These are phyloP conservation scores for Trypanosoma grayi DNA, from an alignment of 208 protist species.

Conservation along the genomic window DNA sequence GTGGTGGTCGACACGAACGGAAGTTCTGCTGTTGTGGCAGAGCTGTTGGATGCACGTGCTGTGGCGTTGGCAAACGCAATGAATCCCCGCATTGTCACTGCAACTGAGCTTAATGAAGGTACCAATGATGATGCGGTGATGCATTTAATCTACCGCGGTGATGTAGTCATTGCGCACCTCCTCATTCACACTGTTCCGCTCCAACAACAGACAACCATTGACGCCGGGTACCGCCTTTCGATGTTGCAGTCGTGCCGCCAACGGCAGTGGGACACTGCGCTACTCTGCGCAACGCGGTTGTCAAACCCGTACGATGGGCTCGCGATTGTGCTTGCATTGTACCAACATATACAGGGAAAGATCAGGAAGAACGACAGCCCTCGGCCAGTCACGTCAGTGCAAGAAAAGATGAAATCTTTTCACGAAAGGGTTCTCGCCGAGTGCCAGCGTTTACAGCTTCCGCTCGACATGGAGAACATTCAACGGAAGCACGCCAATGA, in stretches of 20 bases:
- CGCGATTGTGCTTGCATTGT: constrained; percentile 65
- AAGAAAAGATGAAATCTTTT: constrained; percentile 64
- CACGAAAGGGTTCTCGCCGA: constrained; percentile 63
- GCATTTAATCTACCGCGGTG: constrained; percentile 49
- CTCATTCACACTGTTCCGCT: constrained; percentile 81
- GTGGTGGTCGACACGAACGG: constrained; percentile 63
- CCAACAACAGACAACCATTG: constrained; percentile 76
- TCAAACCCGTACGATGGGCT: constrained; percentile 80
- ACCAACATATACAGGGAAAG: constrained; percentile 63
- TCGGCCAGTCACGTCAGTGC: constrained; percentile 20
- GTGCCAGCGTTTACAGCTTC: constrained; percentile 60
- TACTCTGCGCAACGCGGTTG: constrained; percentile 62
- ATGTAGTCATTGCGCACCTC: constrained; percentile 64
- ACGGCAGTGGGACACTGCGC: constrained; percentile 71
- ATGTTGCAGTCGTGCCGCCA: constrained; percentile 68
- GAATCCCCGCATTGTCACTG: constrained; percentile 68
- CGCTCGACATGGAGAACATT: constrained; percentile 66
- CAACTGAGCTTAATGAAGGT: constrained; percentile 55
- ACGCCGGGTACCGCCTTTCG: constrained; percentile 68
- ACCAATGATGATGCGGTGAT: constrained; percentile 71
- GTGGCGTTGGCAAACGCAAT: constrained; percentile 33
- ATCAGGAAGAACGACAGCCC: constrained; percentile 23
- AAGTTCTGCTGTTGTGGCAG: constrained; percentile 28
- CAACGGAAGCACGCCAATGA: constrained; percentile 80
- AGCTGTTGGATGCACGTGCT: constrained; percentile 40